These are phyloP conservation scores for Uronychia setigera DNA, from an alignment of 73 alveolate species.

Conservation along the genomic window DNA sequence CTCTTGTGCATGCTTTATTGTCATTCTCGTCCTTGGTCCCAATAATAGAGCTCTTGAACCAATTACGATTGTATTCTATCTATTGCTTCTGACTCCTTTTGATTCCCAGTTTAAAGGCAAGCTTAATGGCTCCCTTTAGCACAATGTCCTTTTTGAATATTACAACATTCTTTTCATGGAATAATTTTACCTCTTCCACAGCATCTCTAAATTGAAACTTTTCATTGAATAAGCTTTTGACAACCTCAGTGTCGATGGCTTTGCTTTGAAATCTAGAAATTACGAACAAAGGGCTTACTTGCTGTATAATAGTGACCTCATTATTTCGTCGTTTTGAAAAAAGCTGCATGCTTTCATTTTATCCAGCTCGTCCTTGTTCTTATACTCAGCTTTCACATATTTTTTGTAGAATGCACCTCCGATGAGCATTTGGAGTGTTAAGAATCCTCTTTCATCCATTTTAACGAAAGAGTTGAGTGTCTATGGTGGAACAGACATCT, in stretches of 20 bases:
- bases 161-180: slow-evolving; percentile 43
- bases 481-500: slow-evolving; percentile 18
- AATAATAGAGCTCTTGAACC: not conserved
- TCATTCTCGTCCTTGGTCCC: not conserved
- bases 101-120: not conserved
- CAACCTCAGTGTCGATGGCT: slow-evolving; percentile 36
- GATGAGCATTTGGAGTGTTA: slow-evolving; percentile 33
- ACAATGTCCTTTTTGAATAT: slow-evolving; percentile 40
- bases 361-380: slow-evolving; percentile 30
- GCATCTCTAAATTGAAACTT: slow-evolving; percentile 23
- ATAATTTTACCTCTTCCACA: slow-evolving; percentile 39
- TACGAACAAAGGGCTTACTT: slow-evolving; percentile 8
- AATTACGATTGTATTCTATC: too few relatives aligned
- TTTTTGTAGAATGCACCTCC: slow-evolving; percentile 64
- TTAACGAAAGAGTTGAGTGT: slow-evolving; percentile 52
- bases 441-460: slow-evolving; percentile 32
- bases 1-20: slow-evolving; percentile 3
- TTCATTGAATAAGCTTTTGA: slow-evolving; percentile 28
- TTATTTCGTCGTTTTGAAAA: slow-evolving; percentile 10
- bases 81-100: too few relatives aligned
- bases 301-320: slow-evolving; percentile 40
- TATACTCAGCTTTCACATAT: slow-evolving; percentile 53
- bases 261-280: not conserved
- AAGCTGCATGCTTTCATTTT: slow-evolving; percentile 16
- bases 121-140: slow-evolving; percentile 23